A percentile compares a stretch with the other conserved stretches of the same genome.
Conservation (phyloP, 805 yeast genomes). For the Metschnikowia colocasiae region DNA sequence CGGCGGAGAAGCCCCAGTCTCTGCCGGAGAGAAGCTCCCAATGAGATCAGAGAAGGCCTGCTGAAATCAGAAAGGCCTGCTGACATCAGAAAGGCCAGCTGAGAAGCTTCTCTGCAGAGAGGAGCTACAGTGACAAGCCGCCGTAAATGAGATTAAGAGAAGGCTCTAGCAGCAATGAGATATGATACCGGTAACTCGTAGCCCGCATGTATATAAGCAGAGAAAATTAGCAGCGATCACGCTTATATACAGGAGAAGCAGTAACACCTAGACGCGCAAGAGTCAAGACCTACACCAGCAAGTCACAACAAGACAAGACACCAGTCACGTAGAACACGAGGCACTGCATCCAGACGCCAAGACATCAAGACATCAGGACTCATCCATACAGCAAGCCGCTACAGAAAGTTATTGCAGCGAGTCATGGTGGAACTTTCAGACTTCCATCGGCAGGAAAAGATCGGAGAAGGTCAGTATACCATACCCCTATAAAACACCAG, state of each 20-base stretch:
- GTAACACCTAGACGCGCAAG: neutral
- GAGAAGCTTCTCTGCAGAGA: too few relatives aligned
- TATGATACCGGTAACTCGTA: neutral
- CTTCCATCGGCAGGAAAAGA: conserved; percentile 90
- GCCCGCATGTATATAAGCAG: too few relatives aligned
- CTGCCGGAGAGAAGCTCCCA: neutral
- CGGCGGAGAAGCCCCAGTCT: conserved; percentile 46
- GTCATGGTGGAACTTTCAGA: conserved; percentile 82
- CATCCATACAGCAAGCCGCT: too few relatives aligned
- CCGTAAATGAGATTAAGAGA: neutral
- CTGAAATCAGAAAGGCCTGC: too few relatives aligned
- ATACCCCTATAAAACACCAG: neutral
- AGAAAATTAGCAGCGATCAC: too few relatives aligned
- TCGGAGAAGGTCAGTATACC: conserved; percentile 73
- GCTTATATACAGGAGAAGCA: neutral
- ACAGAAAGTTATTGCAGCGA: too few relatives aligned
- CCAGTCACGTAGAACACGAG: neutral
- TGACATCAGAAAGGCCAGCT: too few relatives aligned
- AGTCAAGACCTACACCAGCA: neutral
- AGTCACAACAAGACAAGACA: neutral
- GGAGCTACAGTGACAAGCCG: too few relatives aligned
- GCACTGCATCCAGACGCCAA: neutral
- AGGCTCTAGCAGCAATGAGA: neutral
- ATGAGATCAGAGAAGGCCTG: too few relatives aligned
- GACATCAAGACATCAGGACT: neutral